phyloP scores from a whole-genome alignment of 2,329 filamentous ascomycete genomes.

The Chalaropsis ovoidea region DNA sequence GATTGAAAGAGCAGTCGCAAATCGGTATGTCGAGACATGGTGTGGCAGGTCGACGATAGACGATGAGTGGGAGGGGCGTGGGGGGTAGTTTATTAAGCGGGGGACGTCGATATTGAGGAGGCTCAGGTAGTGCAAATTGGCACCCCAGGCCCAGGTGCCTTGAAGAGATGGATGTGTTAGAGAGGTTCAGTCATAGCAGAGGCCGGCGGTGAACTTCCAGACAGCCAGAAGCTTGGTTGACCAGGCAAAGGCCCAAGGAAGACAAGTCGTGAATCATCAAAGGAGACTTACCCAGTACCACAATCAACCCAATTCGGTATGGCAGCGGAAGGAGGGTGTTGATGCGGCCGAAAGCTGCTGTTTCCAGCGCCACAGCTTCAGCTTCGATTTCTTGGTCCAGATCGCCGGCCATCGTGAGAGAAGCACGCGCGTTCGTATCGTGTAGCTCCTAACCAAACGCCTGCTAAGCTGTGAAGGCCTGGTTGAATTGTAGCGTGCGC shows the following conservation, averaged over 20 bases:
- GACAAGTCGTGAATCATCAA: constrained; percentile 2
- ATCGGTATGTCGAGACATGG: constrained; percentile 73
- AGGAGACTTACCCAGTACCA: constrained; percentile 62
- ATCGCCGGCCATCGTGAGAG: constrained; percentile 19
- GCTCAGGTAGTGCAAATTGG: constrained; percentile 81
- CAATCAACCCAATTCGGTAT: constrained; percentile 75
- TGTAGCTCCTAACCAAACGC: not conserved
- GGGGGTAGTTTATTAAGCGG: constrained; percentile 74
- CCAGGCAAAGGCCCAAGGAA: not conserved
- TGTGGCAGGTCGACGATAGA: constrained; percentile 61
- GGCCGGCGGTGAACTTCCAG: not conserved
- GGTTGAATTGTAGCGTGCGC: not conserved
- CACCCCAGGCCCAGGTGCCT: constrained; percentile 93
- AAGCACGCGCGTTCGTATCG: not conserved
- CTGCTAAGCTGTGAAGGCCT: not conserved
- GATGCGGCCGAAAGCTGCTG: constrained; percentile 24
- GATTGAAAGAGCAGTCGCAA: constrained; percentile 65
- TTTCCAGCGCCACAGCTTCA: constrained; percentile 24
- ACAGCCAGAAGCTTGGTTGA: not conserved
- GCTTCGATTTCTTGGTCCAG: constrained; percentile 24
- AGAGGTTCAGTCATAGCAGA: not conserved
- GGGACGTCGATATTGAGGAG: constrained; percentile 77
- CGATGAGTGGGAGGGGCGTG: constrained; percentile 61
- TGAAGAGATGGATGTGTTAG: constrained; percentile 14
- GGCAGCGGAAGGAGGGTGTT: constrained; percentile 57